These are phyloP conservation scores for Candida neerlandica DNA, from an alignment of 1,139 yeast genomes.

Conservation along the genomic window DNA sequence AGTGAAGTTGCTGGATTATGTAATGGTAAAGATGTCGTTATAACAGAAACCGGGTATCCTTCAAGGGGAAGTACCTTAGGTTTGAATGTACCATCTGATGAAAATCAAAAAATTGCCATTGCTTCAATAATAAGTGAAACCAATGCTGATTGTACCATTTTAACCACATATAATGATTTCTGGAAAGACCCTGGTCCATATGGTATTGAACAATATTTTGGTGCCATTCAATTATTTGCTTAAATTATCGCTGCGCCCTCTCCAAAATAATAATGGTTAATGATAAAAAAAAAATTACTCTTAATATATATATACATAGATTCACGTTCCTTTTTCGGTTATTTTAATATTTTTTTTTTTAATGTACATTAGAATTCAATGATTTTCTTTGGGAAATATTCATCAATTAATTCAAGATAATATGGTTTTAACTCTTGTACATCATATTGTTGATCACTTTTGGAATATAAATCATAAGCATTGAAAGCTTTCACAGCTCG, in stretches of 20 bases:
- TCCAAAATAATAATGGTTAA: not conserved
- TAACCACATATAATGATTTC: constrained; percentile 75
- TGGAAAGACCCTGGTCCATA: constrained; percentile 90
- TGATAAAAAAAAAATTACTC: not conserved
- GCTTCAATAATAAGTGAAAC: constrained; percentile 57
- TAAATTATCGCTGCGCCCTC: constrained; percentile 12
- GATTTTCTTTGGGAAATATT: constrained; percentile 59
- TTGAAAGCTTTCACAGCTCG: constrained; percentile 68
- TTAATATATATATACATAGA: constrained; percentile 2
- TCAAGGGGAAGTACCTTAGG: constrained; percentile 73
- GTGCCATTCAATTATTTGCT: constrained; percentile 53
- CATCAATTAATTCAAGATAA: constrained; percentile 65
- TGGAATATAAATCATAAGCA: constrained; percentile 69
- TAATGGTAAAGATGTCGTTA: constrained; percentile 49
- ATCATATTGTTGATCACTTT: constrained; percentile 52
- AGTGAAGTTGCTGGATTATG: constrained; percentile 54
- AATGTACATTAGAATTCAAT: constrained; percentile 51
- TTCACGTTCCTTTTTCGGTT: not conserved
- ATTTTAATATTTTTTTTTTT: not conserved
- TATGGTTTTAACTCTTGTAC: constrained; percentile 56
- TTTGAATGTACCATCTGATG: constrained; percentile 65
- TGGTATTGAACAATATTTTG: constrained; percentile 86
- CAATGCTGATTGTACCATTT: constrained; percentile 64
- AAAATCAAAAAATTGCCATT: constrained; percentile 73
- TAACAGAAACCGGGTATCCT: constrained; percentile 92